Base-by-base conservation (phyloP, 2,329 filamentous ascomycete species). In the Dryadomyces quercus-mongolicae region DNA sequence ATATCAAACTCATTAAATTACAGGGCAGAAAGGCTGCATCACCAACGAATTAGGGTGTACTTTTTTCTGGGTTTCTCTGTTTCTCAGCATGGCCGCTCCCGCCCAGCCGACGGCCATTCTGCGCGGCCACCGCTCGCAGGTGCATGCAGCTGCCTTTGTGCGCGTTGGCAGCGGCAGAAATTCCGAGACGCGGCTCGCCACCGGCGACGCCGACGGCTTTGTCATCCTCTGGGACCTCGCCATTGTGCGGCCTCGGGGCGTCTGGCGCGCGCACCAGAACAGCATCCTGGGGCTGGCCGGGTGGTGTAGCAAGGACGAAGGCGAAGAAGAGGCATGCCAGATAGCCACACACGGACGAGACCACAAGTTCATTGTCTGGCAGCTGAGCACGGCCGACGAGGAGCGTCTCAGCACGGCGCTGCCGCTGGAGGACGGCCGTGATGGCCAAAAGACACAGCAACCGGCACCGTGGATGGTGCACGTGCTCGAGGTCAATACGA, bases 121-220 rank as follows among this genome's bases (percentile, higher is more conserved):
- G 42, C 86, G 93, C 59, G 93, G 93, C 52, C 93, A 97, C 71
- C 78, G 81, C 54, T 77, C 86, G 0, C 84, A 90, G 59, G 84
- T 97, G 51, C 54, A 57, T 13, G 53, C 57, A 2, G 57, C 54
- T 4, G 57, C 52, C 1, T 59, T 59, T 54, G 49, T 57, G 40
- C 56, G 54, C 1, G 40, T 46, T 25, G 66, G 65, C 38, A 66
- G 68, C n/a, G 92, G 59, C 92, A 92, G 52, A 92, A 96, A 70
- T 77, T 80, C 54, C 0, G 83, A 89, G 59, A 83, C 96, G 49
- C 84, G 88, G 38, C 81, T 98, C 6, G 73, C 88, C 13, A 93
- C 89, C 0, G 92, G 87, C 40, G 93, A 98, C 69, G 87, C 89
- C 9, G 87, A 95, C 45, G 93, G 93, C 56, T 96, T 86, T 76